Evolutionary conservation across 352 stramenopile species (phyloP).

Genomic region (Ophiocytium majus): DNA sequence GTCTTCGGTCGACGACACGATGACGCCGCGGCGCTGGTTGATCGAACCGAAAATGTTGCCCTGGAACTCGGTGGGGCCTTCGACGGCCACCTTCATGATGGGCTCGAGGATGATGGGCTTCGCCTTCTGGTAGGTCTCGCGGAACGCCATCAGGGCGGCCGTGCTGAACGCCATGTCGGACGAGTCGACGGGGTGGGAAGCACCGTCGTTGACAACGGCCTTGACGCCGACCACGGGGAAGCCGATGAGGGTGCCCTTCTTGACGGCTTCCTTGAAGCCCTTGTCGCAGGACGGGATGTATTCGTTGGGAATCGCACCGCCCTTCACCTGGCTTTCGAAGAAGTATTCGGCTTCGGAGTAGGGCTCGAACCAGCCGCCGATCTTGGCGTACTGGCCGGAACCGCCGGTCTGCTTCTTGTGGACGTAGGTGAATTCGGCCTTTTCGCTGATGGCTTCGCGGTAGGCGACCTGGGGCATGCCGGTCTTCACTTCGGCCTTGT

Average conservation of each 20-base stretch:
- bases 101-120: slow-evolving; percentile 71
- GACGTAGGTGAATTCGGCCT: slow-evolving; percentile 95
- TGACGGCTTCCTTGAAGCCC: slow-evolving; percentile 85
- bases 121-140: slow-evolving; percentile 64
- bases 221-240: slow-evolving; percentile 82
- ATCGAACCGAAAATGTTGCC: slow-evolving; percentile 78
- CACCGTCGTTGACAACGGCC: slow-evolving; percentile 77
- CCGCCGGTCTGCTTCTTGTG: slow-evolving; percentile 99
- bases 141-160: slow-evolving; percentile 82
- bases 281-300: slow-evolving; percentile 97
- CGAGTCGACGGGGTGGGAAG: slow-evolving; percentile 95
- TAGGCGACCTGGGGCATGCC: slow-evolving; percentile 96
- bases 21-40: slow-evolving; percentile 74
- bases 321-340: slow-evolving; percentile 96
- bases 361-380: slow-evolving; percentile 97
- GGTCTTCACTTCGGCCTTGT: slow-evolving; percentile 81
- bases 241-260: slow-evolving; percentile 91
- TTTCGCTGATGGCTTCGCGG: slow-evolving; percentile 90
- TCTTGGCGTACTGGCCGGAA: slow-evolving; percentile 89
- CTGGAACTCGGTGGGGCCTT: slow-evolving; percentile 80
- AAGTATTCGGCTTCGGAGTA: no score
- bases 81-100: slow-evolving; percentile 78
- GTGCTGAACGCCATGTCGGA: slow-evolving; percentile 96
- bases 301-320: slow-evolving; percentile 96
- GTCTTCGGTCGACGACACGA: no score